Evolutionary conservation across 371 early-diverging fungal genomes (phyloP).

Genomic region (Mucor circinelloides): DNA sequence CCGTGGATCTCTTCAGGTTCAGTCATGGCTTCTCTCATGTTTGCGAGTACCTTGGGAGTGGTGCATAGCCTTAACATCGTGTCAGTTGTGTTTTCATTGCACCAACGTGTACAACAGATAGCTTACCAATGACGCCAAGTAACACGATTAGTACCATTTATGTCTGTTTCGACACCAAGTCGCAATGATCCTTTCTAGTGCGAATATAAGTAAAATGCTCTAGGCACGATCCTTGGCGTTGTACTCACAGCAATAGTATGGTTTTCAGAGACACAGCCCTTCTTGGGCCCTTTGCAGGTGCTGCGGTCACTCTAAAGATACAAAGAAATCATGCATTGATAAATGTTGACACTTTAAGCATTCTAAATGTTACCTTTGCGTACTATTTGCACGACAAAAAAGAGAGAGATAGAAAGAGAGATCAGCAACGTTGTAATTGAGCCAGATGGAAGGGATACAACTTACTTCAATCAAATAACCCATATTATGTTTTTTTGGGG

Average conservation of each 20-base stretch:
- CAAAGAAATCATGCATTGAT: background rate
- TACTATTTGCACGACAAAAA: background rate
- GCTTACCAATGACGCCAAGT: constrained; percentile 32
- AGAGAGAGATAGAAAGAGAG: background rate
- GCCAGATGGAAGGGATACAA: background rate
- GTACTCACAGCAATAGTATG: background rate
- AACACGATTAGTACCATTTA: constrained; percentile 4
- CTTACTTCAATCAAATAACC: background rate
- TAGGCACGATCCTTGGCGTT: too few species aligned
- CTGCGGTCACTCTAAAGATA: background rate
- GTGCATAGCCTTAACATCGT: constrained; percentile 18
- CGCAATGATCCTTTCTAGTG: constrained; percentile 25
- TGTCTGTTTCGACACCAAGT: constrained; percentile 19
- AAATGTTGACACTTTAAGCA: background rate
- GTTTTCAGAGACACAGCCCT: background rate
- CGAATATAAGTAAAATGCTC: background rate
- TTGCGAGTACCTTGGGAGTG: constrained; percentile 23
- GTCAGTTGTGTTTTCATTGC: background rate
- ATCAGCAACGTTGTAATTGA: background rate
- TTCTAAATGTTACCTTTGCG: background rate
- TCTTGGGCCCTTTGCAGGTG: background rate
- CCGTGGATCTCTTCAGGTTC: constrained; percentile 18
- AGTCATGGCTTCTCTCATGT: constrained; percentile 11
- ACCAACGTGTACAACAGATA: background rate
- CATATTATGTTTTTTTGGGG: background rate